Conservation (phyloP, 139 green algal species). For the Chlorokybus atmophyticus region DNA sequence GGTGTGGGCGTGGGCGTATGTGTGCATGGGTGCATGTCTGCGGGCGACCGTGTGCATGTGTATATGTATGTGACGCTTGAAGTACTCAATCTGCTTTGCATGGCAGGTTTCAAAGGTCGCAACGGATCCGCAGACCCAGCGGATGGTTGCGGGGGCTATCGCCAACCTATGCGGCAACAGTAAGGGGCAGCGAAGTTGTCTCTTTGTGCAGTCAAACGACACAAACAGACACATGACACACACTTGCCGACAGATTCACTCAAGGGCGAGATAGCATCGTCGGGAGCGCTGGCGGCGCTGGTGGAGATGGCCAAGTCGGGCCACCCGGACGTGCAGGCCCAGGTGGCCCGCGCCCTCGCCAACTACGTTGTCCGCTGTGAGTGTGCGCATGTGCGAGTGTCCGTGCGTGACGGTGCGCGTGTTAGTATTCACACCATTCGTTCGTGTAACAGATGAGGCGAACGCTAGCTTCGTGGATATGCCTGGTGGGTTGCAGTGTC, state of each 20-base stretch:
- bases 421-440: too few relatives aligned
- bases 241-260: not conserved
- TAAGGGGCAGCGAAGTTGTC: too few relatives aligned
- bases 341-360: constrained; percentile 11
- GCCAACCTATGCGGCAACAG: constrained; percentile 20
- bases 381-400: too few relatives aligned
- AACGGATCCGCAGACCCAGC: constrained; percentile 14
- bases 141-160: constrained; percentile 16
- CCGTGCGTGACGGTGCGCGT: too few relatives aligned
- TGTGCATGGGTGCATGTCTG: too few relatives aligned
- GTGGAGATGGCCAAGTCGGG: not conserved
- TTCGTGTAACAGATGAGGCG: too few relatives aligned
- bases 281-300: not conserved
- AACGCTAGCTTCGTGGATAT: too few relatives aligned
- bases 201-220: not conserved
- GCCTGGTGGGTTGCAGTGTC: not conserved
- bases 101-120: too few relatives aligned
- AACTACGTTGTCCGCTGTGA: constrained; percentile 9
- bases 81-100: not conserved
- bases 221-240: not conserved
- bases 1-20: not conserved
- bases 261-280: not conserved
- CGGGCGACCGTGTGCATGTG: too few relatives aligned
- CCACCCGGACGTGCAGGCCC: constrained; percentile 5
- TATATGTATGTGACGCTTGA: too few relatives aligned